Evolutionary conservation across 805 yeast species (phyloP), one percentile per base, ranked within the genome.

Genomic region (Jamesozyma hellenica): DNA sequence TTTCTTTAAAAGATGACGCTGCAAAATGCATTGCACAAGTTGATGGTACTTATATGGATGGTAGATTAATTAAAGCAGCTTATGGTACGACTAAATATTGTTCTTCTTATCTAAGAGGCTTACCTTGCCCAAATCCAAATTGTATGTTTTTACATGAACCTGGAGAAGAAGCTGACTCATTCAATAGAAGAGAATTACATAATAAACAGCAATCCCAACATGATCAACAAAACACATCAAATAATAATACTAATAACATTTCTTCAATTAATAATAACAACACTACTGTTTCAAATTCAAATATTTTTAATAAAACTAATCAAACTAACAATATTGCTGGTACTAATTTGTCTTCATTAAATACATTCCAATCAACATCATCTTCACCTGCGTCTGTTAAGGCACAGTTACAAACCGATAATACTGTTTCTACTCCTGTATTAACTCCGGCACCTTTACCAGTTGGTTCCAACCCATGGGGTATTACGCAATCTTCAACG

Each of bases 131-230:
- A 43, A 92, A 92, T 63, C 97, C 97, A 46, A 86, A 87, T 56
- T 92, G 99, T 71, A 92, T 92, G 98, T 92, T 92, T 55, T 71
- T 92, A 53, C 99, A 92, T 61, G 98, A 92, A 63, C 98, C 98
- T 6, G 98, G 99, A 43, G 99, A 92, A 67, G 98, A 92, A 61
- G 97, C 97, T 2, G 98, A 92, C 54, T 82, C 95, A 10, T 90
- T 84, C 64, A 85, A 95, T 21, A 78, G 96, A 61, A 53, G 58
- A 36, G 72, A 67, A 50, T 51, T 61, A 36, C 60, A 59, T 36
- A 50, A 53, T 42, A 42, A 59, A 44, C 64, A 64, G 48, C 59
- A 55, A 44, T 40, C 50, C 49, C 50, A 62, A 52, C 40, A 37
- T 27, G 19, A 48, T 44, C 37, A 60, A 53, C 18, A 57, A 55